Evolutionary conservation across 306 rosid species (phyloP), one percentile per base, ranked within the genome.

Genomic region (Pyrus betulifolia): DNA sequence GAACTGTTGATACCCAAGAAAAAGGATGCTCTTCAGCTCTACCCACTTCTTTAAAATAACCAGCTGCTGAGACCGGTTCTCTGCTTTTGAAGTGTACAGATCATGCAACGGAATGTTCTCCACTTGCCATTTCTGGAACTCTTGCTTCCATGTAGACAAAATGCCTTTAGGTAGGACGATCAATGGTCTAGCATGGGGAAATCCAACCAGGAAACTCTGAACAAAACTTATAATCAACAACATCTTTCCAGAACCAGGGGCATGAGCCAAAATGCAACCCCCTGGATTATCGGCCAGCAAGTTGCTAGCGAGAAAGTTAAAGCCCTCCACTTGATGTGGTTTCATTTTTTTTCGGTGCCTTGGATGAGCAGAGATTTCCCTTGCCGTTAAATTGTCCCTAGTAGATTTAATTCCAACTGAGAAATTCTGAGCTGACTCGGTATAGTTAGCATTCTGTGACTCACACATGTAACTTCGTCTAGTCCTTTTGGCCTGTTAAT

Each of bases 231-330:
- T 94, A 42, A 92, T 89, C 97, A 94, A 88, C 68, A 94, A 94
- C 3, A 97, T 94, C 76, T 94, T 94, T 46, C 98, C 98, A 42
- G 98, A 92, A 58, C 97, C 98, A 8, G 98, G 98, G 59, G 98
- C 98, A 72, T 94, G 97, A 28, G 97, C 98, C 79, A 94, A 82
- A 75, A 94, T 92, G 83, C 98, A 94, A 52, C 98, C 98, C n/a
- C 97, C 95, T 25, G 97, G 98, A 75, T 86, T 65, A 45, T 91
- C 95, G 45, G 82, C 81, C 25, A 75, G 87, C 74, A 94, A 86
- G 81, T 94, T 94, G 82, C 95, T 87, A 3, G 81, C 70, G 7
- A 94, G 97, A 84, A 94, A 94, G 69, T 94, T 88, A 82, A 94
- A 94, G 25, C 98, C 98, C 85, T 94, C 97, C 3, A 85, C 35